phyloP scores from a whole-genome alignment of 73 alveolate genomes.

The Paramecium octaurelia region DNA sequence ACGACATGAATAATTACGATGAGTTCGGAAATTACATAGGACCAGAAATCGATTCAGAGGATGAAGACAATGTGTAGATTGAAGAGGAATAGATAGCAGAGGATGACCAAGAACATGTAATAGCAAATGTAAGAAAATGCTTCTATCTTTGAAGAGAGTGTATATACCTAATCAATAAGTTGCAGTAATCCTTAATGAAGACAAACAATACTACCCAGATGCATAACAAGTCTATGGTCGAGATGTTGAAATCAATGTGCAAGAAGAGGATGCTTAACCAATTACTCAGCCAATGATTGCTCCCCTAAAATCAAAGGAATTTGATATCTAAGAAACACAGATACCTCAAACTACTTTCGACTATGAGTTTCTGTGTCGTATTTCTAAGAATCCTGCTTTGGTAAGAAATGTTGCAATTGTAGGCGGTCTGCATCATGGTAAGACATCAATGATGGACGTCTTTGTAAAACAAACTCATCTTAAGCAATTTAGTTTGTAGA shows the following conservation, averaged over 20 bases:
- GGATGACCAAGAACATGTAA: not conserved
- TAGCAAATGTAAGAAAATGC: slow-evolving; percentile 18
- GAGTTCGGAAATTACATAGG: slow-evolving; percentile 99
- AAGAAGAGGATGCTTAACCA: slow-evolving; percentile 99
- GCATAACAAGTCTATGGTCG: slow-evolving; percentile 94
- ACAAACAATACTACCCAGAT: slow-evolving; percentile 95
- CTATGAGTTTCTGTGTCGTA: slow-evolving; percentile 88
- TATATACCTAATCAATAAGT: slow-evolving; percentile 61
- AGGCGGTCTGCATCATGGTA: slow-evolving; percentile 99
- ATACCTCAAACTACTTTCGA: slow-evolving; percentile 90
- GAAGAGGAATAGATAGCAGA: slow-evolving; percentile 33
- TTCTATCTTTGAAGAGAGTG: slow-evolving; percentile 21
- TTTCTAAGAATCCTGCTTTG: slow-evolving; percentile 91
- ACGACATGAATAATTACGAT: slow-evolving; percentile 86
- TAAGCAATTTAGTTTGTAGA: slow-evolving; percentile 50
- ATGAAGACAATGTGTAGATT: slow-evolving; percentile 62
- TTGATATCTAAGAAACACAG: slow-evolving; percentile 84
- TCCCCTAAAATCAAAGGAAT: slow-evolving; percentile 91
- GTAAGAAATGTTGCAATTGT: slow-evolving; percentile 95
- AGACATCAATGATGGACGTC: slow-evolving; percentile 96
- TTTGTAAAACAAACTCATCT: slow-evolving; percentile 92
- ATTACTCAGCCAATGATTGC: slow-evolving; percentile 98
- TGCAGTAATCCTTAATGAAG: slow-evolving; percentile 95
- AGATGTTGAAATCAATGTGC: slow-evolving; percentile 95
- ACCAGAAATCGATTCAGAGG: slow-evolving; percentile 74